Base-by-base conservation (phyloP, 192 early-diverging fungal genomes). In the Backusella parvicylindrica region DNA sequence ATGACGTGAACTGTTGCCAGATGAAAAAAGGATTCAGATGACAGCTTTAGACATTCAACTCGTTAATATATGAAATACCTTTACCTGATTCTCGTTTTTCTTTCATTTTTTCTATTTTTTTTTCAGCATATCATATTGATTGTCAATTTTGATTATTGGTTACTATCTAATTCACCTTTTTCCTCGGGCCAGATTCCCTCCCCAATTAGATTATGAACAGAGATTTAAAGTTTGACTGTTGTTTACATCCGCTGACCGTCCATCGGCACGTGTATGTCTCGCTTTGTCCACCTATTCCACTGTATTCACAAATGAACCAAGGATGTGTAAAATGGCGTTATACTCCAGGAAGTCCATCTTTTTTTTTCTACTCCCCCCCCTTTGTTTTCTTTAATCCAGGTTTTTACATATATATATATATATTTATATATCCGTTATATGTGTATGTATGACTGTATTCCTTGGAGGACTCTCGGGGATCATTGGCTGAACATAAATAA, bases 201-300 rank as follows among this genome's bases (percentile, higher is more conserved):
- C 63, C 18, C 31, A 32, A 35, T 32, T 68, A 68, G n/a, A 67
- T 67, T 67, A 37, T 21, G 36, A 64, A n/a, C n/a, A 64, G 64
- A 65, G 64, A 35, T 65, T 65, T 65, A 33, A 31, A 33, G 64
- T 33, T 30, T 33, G 32, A 65, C 15, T 36, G 36, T 37, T 37
- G 35, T 60, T 60, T 60, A 23, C 26, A 60, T 60, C 53, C 53
- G 53, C 53, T 60, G 53, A 60, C 53, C 53, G 23, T 26, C 4
- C 23, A 60, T 60, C 23, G 53, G 53, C 53, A 60, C 53, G 53
- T 60, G 53, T 60, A 60, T 3, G 23, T 60, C 53, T 60, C 53
- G 53, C 53, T 60, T 60, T 60, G 53, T 60, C 53, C 53, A 60
- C 53, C 21, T 60, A 60, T 60, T 60, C 53, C 53, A 60, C 53